Percentiles rank a stretch among this genome's conserved stretches.
Evolutionary conservation across 2,329 filamentous ascomycete genomes (phyloP).

Genomic region (Rhynchosporium secalis): DNA sequence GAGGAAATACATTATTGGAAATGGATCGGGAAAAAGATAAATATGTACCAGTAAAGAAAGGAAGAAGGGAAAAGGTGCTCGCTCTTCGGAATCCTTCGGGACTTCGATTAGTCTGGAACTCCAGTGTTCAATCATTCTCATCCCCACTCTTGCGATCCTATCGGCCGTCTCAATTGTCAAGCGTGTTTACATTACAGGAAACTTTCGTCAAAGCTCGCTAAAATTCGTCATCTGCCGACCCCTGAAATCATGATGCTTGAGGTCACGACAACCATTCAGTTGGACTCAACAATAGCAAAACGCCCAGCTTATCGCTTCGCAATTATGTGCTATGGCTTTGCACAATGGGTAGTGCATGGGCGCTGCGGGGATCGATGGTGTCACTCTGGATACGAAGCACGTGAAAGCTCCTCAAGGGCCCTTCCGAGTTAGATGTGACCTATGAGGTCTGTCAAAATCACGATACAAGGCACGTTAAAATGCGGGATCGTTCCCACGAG

Average conservation of each 20-base stretch:
- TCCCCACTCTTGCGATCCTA: neutral
- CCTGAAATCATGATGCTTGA: neutral
- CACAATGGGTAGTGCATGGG: too few relatives aligned
- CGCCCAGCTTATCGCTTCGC: neutral
- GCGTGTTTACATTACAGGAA: neutral
- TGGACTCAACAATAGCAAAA: neutral
- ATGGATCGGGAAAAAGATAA: too few relatives aligned
- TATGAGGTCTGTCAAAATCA: too few relatives aligned
- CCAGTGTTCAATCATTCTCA: too few relatives aligned
- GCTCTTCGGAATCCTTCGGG: too few relatives aligned
- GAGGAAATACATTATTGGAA: too few relatives aligned
- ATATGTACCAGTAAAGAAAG: too few relatives aligned
- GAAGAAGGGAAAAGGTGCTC: too few relatives aligned
- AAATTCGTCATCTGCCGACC: slow-evolving; percentile 8
- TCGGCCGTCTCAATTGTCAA: neutral
- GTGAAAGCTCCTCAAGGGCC: neutral
- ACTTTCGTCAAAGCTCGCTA: slow-evolving; percentile 11
- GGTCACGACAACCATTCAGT: neutral
- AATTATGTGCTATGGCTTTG: neutral
- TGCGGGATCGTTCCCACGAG: too few relatives aligned
- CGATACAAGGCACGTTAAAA: too few relatives aligned
- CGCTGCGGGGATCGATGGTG: neutral
- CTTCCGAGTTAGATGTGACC: too few relatives aligned
- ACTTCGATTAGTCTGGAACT: too few relatives aligned
- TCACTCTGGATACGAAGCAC: slow-evolving; percentile 2